Evolutionary conservation across 2,329 filamentous ascomycete genomes (phyloP).

Genomic region (Leptographium radiaticola): DNA sequence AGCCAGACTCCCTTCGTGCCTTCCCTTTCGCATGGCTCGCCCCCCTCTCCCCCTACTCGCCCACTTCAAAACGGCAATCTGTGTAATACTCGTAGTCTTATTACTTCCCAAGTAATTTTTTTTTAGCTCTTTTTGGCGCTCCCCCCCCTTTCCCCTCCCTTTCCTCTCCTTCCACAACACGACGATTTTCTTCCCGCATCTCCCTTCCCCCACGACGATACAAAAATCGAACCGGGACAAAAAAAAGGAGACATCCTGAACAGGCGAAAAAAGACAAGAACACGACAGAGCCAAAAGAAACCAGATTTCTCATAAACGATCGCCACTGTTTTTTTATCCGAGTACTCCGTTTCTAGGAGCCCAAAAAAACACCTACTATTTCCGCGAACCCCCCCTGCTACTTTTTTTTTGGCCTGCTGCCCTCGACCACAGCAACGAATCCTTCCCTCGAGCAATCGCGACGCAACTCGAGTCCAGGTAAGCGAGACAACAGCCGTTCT

Average conservation of each 20-base stretch:
- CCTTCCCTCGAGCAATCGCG: background rate
- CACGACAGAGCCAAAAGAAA: background rate
- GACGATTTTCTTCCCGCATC: background rate
- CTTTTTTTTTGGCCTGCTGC: background rate
- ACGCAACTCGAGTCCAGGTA: background rate
- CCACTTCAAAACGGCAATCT: background rate
- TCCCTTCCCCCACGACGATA: background rate
- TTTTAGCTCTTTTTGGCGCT: background rate
- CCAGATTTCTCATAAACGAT: no score
- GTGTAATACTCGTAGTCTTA: background rate
- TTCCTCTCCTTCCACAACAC: background rate
- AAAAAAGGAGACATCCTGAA: background rate
- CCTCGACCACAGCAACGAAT: background rate
- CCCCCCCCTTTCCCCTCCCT: background rate
- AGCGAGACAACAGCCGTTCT: background rate
- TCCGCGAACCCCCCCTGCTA: no score
- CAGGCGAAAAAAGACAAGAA: background rate
- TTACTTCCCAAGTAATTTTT: background rate
- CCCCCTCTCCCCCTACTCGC: background rate
- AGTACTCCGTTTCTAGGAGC: no score
- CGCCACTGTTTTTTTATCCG: no score
- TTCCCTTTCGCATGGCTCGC: background rate
- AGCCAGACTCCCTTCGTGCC: constrained; percentile 1
- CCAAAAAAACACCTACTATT: no score
- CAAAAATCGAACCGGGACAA: background rate